Percentiles rank a stretch among this genome's conserved stretches.
These are phyloP conservation scores for Phlebopus sp. DNA, from an alignment of 1,284 basidiomycete genomes.

Conservation along the genomic window DNA sequence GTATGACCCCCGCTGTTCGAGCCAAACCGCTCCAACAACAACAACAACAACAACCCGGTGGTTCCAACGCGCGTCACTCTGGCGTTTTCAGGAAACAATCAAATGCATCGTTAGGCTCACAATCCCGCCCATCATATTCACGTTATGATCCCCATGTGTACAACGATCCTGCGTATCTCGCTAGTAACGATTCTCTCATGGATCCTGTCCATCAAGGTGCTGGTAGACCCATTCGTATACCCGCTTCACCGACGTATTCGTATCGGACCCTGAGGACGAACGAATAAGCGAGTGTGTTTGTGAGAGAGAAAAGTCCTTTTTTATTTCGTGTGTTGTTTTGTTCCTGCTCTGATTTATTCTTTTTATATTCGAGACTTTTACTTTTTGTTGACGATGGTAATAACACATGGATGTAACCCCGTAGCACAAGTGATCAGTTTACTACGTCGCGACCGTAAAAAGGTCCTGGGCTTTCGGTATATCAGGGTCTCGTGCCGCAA, in stretches of 20 bases:
- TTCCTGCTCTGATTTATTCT: neutral
- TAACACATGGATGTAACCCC: neutral
- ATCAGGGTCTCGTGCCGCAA: too few relatives aligned
- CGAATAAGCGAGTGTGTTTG: slow-evolving; percentile 8
- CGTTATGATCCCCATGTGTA: slow-evolving; percentile 24
- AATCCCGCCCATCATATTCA: slow-evolving; percentile 16
- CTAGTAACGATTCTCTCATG: slow-evolving; percentile 23
- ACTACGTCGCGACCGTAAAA: too few relatives aligned
- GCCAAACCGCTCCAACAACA: slow-evolving; percentile 13
- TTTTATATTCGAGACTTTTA: neutral
- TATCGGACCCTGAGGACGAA: slow-evolving; percentile 18
- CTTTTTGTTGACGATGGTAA: neutral
- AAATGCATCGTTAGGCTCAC: slow-evolving; percentile 23
- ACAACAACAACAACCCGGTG: slow-evolving; percentile 12
- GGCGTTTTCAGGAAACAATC: slow-evolving; percentile 20
- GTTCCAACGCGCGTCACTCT: slow-evolving; percentile 3
- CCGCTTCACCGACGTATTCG: slow-evolving; percentile 22
- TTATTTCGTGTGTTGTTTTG: too few relatives aligned
- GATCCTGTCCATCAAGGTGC: slow-evolving; percentile 27
- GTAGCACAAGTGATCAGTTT: neutral
- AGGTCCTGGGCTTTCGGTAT: too few relatives aligned
- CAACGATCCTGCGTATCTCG: slow-evolving; percentile 24
- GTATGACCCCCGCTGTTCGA: slow-evolving; percentile 25
- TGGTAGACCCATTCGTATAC: slow-evolving; percentile 15
- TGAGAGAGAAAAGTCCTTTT: neutral